phyloP scores from a whole-genome alignment of 768 basidiomycete genomes.

The Boletellus ananiceps region DNA sequence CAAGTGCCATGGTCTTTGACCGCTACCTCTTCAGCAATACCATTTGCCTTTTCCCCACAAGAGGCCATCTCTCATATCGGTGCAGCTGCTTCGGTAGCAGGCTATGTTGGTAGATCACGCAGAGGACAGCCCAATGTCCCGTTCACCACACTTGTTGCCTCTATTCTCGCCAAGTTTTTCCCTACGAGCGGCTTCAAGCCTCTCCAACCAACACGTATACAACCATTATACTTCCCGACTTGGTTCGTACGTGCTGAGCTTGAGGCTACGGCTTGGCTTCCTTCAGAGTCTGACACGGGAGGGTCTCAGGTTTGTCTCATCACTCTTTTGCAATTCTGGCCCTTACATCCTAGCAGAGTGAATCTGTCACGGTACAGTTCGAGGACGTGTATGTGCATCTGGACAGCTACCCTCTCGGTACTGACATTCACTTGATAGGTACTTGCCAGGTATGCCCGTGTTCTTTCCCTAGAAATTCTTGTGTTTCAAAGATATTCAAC shows the following conservation, averaged over 20 bases:
- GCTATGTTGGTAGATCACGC: conserved; percentile 19
- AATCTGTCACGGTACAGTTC: conserved; percentile 33
- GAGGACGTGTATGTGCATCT: conserved; percentile 43
- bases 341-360: conserved; percentile 24
- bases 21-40: conserved; percentile 38
- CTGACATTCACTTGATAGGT: conserved; percentile 22
- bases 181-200: conserved; percentile 37
- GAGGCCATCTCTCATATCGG: conserved; percentile 41
- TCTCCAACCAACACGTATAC: conserved; percentile 42
- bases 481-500: not conserved
- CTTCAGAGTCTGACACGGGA: conserved; percentile 19
- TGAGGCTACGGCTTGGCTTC: conserved; percentile 33
- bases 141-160: conserved; percentile 21
- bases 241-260: conserved; percentile 60
- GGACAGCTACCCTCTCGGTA: not conserved
- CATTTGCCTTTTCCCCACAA: conserved; percentile 45
- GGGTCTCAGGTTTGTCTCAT: conserved; percentile 21
- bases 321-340: conserved; percentile 1
- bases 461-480: not conserved
- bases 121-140: conserved; percentile 11
- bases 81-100: conserved; percentile 30
- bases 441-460: conserved; percentile 25
- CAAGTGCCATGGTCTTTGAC: conserved; percentile 6
- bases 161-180: conserved; percentile 36
- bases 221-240: conserved; percentile 56